phyloP scores from a whole-genome alignment of 1,284 basidiomycete species.

The Coriolopsis trogii region DNA sequence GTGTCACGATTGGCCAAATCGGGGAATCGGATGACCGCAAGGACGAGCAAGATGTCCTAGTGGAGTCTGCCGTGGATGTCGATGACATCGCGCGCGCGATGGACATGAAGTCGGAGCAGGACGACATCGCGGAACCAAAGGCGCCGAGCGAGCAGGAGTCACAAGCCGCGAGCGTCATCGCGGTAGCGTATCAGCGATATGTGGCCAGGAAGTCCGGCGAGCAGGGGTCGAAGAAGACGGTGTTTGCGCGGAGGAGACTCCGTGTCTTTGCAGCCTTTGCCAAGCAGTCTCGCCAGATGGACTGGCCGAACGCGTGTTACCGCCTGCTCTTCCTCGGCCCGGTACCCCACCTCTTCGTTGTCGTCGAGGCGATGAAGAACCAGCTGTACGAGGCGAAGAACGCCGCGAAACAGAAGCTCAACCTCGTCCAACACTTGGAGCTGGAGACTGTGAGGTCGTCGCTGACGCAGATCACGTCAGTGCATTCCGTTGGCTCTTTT shows the following conservation, averaged over 20 bases:
- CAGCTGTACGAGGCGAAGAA: slow-evolving; percentile 36
- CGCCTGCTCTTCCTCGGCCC: slow-evolving; percentile 50
- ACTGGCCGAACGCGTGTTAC: slow-evolving; percentile 41
- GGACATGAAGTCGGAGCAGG: slow-evolving; percentile 31
- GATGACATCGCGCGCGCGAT: slow-evolving; percentile 26
- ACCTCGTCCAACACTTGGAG: slow-evolving; percentile 32
- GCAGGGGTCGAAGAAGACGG: slow-evolving; percentile 3
- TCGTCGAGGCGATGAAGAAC: slow-evolving; percentile 40
- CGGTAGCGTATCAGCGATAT: slow-evolving; percentile 34
- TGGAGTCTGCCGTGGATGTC: slow-evolving; percentile 9
- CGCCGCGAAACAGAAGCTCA: slow-evolving; percentile 37
- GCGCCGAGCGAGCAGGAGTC: slow-evolving; percentile 35
- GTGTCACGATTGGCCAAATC: no score
- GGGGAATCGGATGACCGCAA: slow-evolving; percentile 8
- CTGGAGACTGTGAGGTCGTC: slow-evolving; percentile 39
- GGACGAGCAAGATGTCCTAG: slow-evolving; percentile 1
- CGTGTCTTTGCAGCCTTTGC: slow-evolving; percentile 32
- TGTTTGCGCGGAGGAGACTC: slow-evolving; percentile 5
- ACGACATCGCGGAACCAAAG: slow-evolving; percentile 8
- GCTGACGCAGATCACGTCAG: slow-evolving; percentile 30
- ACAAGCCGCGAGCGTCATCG: slow-evolving; percentile 33
- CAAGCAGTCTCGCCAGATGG: slow-evolving; percentile 33
- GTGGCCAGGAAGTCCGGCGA: slow-evolving; percentile 22
- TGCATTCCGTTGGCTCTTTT: no score
- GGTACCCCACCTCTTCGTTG: slow-evolving; percentile 50